Evolutionary conservation across 495 filamentous ascomycete species (phyloP).

Genomic region (Penicillium pancosmium): DNA sequence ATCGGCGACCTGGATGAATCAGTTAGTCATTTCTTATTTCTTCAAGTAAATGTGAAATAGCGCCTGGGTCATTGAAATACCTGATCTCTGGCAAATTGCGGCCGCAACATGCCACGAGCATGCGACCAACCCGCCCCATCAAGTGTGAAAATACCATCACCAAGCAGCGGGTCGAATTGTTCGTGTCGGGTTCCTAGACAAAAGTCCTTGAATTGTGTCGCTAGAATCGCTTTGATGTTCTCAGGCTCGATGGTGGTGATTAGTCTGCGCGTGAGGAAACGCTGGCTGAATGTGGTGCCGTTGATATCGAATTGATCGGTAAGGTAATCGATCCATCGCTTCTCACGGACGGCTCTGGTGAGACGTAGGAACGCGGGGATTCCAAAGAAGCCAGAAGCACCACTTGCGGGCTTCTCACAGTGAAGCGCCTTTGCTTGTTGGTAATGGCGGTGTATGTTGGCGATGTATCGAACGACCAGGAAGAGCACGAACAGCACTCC

Average conservation of each 20-base stretch:
- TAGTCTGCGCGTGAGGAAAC: slow-evolving; percentile 24
- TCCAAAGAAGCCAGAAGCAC: slow-evolving; percentile 33
- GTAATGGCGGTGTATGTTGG: slow-evolving; percentile 29
- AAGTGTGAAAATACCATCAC: slow-evolving; percentile 67
- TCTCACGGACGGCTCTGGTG: slow-evolving; percentile 32
- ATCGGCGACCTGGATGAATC: slow-evolving; percentile 39
- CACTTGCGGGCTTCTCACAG: slow-evolving; percentile 34
- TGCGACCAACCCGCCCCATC: slow-evolving; percentile 70
- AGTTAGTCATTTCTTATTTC: too few relatives aligned
- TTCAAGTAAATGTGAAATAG: background rate
- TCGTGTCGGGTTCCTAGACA: slow-evolving; percentile 47
- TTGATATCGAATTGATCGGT: slow-evolving; percentile 29
- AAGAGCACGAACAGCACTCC: slow-evolving; percentile 26
- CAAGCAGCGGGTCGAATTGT: slow-evolving; percentile 55
- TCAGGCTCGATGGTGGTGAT: slow-evolving; percentile 72
- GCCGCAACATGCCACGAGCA: slow-evolving; percentile 55
- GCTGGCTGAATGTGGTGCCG: slow-evolving; percentile 42
- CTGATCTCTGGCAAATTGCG: slow-evolving; percentile 55
- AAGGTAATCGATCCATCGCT: slow-evolving; percentile 41
- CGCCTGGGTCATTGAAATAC: slow-evolving; percentile 20
- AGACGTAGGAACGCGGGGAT: slow-evolving; percentile 34
- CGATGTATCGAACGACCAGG: slow-evolving; percentile 29
- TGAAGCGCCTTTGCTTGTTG: slow-evolving; percentile 37
- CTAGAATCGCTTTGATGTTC: slow-evolving; percentile 84
- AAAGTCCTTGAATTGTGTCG: slow-evolving; percentile 77